Conservation (phyloP, 176 grass and related monocot genomes). For the Oryza officinalis region DNA sequence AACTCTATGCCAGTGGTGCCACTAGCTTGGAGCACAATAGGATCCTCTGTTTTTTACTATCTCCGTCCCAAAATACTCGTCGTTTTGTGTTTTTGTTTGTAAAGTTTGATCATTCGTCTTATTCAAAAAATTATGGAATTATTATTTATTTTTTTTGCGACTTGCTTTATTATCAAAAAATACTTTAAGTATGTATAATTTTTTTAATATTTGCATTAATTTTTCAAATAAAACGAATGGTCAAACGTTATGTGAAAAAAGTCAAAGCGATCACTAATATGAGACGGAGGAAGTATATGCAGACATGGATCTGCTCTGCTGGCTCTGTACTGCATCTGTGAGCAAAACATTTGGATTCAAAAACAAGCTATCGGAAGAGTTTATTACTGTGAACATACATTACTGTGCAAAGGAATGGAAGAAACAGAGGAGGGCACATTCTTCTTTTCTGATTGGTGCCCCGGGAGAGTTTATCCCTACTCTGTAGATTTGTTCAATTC, state of each 20-base stretch:
- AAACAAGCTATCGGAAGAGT: neutral
- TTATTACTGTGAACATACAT: neutral
- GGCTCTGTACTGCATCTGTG: neutral
- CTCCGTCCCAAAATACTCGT: too few relatives aligned
- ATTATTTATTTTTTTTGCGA: too few relatives aligned
- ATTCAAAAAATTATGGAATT: too few relatives aligned
- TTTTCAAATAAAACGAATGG: too few relatives aligned
- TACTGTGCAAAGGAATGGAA: neutral
- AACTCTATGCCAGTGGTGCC: neutral
- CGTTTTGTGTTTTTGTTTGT: too few relatives aligned
- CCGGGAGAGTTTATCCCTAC: neutral
- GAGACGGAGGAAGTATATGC: too few relatives aligned
- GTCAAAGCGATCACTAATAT: too few relatives aligned
- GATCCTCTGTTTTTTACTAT: neutral
- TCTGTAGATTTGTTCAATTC: neutral
- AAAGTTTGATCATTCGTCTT: too few relatives aligned
- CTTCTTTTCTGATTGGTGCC: neutral
- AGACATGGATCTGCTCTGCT: neutral
- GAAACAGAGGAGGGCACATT: neutral
- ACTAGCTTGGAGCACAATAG: neutral
- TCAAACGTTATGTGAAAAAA: too few relatives aligned
- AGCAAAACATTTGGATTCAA: neutral
- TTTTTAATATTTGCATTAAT: too few relatives aligned
- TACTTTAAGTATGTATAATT: too few relatives aligned
- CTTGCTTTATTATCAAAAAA: too few relatives aligned